Evolutionary conservation across 108 stramenopile genomes (phyloP), one percentile per base, ranked within the genome.

Genomic region (Nitzschia sp.): DNA sequence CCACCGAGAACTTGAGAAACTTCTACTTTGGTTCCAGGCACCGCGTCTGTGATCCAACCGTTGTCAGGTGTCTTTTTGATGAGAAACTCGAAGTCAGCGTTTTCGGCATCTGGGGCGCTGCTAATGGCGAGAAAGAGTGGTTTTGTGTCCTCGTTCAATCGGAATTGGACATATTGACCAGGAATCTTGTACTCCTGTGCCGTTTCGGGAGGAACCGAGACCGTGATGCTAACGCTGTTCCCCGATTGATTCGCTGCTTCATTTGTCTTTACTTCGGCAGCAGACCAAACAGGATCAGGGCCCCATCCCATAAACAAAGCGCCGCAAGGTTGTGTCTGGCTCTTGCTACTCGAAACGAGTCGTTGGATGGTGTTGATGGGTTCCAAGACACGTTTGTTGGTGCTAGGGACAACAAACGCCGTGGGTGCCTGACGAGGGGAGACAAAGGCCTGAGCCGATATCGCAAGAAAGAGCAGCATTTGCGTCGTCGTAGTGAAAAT

Each of bases 1-100:
- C 70, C 70, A 21, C 96, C 96, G 83, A 96, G 80, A 31, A 95
- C 91, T 69, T 93, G 87, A 15, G 92, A 94, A 22, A 95, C 62
- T 35, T 84, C 73, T 19, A 97, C 41, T 3, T 68, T 28, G 47
- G 73, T 71, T 36, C 80, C 81, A 13, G 79, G 41, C 2, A 69
- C 31, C 11, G 73, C 61, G 17, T 53, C 38, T 16, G 88, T 86
- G 19, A 95, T 50, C 87, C 90, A 91, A 27, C 67, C 77, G 56
- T 93, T 96, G 69, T 70, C 74, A 6, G 94, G 94, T 28, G 91
- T 91, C 48, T 86, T 87, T 65, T 95, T 96, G 57, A 96, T 76
- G 44, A 96, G 76, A 68, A 96, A 96, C 60, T 95, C 94, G 53
- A 95, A 86, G n/a, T 70, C 62, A 19, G 72, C 66, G 57, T 78